Conservation (phyloP, 306 rosid genomes). For the Castanea crenata region DNA sequence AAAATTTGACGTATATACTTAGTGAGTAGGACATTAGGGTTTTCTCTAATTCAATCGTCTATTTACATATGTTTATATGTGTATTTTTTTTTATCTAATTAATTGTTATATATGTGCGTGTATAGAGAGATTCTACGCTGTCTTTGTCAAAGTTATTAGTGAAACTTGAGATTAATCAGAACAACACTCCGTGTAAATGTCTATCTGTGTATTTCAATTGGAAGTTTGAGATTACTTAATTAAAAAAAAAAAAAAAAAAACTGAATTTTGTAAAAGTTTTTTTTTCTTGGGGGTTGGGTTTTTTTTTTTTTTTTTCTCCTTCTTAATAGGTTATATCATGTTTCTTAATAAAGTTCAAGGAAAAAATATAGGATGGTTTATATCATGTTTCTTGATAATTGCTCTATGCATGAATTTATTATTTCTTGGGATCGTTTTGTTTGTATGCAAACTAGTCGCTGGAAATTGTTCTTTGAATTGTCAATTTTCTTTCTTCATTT, state of each 20-base stretch:
- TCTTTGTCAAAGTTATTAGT: conserved; percentile 5
- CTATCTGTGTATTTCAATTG: neutral
- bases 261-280: neutral
- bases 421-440: neutral
- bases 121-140: neutral
- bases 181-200: neutral
- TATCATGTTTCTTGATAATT: neutral
- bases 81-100: neutral
- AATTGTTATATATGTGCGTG: neutral
- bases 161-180: neutral
- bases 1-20: neutral
- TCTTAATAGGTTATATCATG: too few species aligned
- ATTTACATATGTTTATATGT: neutral
- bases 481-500: too few species aligned
- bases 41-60: conserved; percentile 3
- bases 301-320: too few species aligned
- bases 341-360: too few species aligned
- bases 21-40: conserved; percentile 9
- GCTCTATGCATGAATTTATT: neutral
- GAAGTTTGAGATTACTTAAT: neutral
- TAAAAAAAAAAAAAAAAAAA: too few species aligned
- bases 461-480: neutral
- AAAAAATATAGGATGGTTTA: neutral
- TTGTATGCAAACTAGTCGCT: too few species aligned
- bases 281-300: neutral